A percentile compares a stretch with the other conserved stretches of the same genome.
Conservation (phyloP, 345 rosid species). For the Rubroshorea leprosula region DNA sequence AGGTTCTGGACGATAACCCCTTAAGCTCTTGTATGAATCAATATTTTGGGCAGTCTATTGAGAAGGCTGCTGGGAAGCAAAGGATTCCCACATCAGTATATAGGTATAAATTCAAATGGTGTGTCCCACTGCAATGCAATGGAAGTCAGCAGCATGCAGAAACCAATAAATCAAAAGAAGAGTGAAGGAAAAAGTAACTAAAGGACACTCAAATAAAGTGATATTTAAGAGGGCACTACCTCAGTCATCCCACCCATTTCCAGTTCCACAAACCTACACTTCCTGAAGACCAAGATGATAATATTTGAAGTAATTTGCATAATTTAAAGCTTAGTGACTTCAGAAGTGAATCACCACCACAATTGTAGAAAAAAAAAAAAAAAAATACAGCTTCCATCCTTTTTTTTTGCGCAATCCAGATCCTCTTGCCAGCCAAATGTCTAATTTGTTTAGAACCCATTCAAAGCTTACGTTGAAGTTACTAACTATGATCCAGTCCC, state of each 20-base stretch:
- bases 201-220: not conserved
- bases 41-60: not conserved
- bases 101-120: not conserved
- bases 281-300: not conserved
- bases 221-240: not conserved
- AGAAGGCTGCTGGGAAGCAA: not conserved
- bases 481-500: too few relatives aligned
- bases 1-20: not conserved
- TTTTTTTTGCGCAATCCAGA: too few relatives aligned
- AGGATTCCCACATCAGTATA: not conserved
- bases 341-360: too few relatives aligned
- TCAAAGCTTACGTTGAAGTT: too few relatives aligned
- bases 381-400: too few relatives aligned
- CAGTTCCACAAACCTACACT: too few relatives aligned
- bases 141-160: not conserved
- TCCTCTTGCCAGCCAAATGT: too few relatives aligned
- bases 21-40: not conserved
- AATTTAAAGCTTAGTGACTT: too few relatives aligned
- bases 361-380: too few relatives aligned
- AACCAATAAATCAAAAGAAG: not conserved
- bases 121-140: not conserved
- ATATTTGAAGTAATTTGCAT: too few relatives aligned
- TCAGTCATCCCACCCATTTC: too few relatives aligned
- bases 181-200: not conserved
- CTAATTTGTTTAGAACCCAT: too few relatives aligned